These are phyloP conservation scores for Kwoniella sp. DNA, from an alignment of 768 basidiomycete species.

Conservation along the genomic window DNA sequence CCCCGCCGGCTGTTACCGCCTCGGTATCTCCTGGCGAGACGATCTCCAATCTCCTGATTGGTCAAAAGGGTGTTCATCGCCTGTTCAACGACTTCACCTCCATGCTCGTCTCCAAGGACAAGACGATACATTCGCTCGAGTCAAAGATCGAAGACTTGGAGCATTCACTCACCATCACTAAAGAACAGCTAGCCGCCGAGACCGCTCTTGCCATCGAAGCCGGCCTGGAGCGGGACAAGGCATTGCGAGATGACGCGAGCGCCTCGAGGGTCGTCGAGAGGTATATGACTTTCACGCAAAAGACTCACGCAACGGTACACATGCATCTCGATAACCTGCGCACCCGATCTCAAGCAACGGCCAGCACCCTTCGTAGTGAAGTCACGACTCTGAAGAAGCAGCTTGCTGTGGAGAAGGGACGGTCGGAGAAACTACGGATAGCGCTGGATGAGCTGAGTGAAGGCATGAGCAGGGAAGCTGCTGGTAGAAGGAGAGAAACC, in stretches of 20 bases:
- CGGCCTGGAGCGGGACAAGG: conserved; percentile 36
- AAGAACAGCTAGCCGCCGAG: conserved; percentile 36
- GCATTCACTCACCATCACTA: conserved; percentile 25
- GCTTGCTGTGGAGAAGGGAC: conserved; percentile 32
- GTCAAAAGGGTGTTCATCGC: conserved; percentile 47
- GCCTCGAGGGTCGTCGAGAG: conserved; percentile 56
- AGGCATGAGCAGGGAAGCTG: conserved; percentile 49
- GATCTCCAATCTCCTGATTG: conserved; percentile 49
- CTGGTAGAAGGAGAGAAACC: conserved; percentile 55
- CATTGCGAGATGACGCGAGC: conserved; percentile 47
- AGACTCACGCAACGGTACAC: conserved; percentile 53
- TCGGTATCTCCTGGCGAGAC: conserved; percentile 21
- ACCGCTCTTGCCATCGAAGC: conserved; percentile 32
- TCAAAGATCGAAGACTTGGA: conserved; percentile 39
- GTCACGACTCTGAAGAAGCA: conserved; percentile 30
- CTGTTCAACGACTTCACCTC: conserved; percentile 49
- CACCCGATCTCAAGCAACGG: conserved; percentile 45
- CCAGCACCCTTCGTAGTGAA: conserved; percentile 45
- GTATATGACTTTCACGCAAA: conserved; percentile 58
- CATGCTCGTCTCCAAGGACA: conserved; percentile 35
- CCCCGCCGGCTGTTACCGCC: neutral
- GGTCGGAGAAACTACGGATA: conserved; percentile 31
- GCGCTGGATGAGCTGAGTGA: conserved; percentile 53
- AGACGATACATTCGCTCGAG: conserved; percentile 34
- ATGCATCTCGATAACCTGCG: conserved; percentile 51